These are phyloP conservation scores for Quillaja saponaria DNA, from an alignment of 306 rosid genomes.

Conservation along the genomic window DNA sequence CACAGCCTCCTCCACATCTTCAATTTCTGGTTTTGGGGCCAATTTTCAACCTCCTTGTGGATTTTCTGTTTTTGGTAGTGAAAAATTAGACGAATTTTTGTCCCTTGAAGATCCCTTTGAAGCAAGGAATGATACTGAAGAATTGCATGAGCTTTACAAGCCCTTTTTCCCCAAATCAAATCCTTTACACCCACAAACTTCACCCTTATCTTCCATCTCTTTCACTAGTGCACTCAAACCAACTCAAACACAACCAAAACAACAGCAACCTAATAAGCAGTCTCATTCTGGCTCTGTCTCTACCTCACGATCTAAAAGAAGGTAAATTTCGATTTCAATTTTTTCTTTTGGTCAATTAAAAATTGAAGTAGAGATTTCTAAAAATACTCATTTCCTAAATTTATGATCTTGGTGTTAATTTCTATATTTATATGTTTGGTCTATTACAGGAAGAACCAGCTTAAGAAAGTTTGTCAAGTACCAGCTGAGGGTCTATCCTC, in stretches of 20 bases:
- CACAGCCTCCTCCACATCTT: slow-evolving; percentile 8
- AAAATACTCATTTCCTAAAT: slow-evolving; percentile 22
- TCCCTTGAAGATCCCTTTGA: slow-evolving; percentile 52
- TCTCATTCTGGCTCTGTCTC: slow-evolving; percentile 41
- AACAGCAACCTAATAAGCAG: slow-evolving; percentile 38
- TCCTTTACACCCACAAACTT: slow-evolving; percentile 30
- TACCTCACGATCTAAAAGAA: slow-evolving; percentile 73
- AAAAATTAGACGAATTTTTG: slow-evolving; percentile 32
- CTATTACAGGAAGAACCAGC: slow-evolving; percentile 72
- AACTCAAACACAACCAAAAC: slow-evolving; percentile 40
- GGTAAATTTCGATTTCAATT: slow-evolving; percentile 40
- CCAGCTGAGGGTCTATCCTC: slow-evolving; percentile 86
- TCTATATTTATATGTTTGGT: not conserved
- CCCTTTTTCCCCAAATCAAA: slow-evolving; percentile 73
- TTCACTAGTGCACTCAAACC: slow-evolving; percentile 36
- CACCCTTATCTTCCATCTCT: slow-evolving; percentile 36
- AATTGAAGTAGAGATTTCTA: slow-evolving; percentile 11
- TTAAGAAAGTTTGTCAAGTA: slow-evolving; percentile 85
- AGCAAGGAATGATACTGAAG: slow-evolving; percentile 43
- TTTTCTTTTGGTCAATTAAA: slow-evolving; percentile 1
- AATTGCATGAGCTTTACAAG: slow-evolving; percentile 84
- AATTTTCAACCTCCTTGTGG: slow-evolving; percentile 24
- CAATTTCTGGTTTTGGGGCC: slow-evolving; percentile 28
- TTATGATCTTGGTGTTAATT: slow-evolving; percentile 14
- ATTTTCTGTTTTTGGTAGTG: slow-evolving; percentile 32